These are phyloP conservation scores for Hymenoscyphus infarciens DNA, from an alignment of 2,329 filamentous ascomycete species.

Conservation along the genomic window DNA sequence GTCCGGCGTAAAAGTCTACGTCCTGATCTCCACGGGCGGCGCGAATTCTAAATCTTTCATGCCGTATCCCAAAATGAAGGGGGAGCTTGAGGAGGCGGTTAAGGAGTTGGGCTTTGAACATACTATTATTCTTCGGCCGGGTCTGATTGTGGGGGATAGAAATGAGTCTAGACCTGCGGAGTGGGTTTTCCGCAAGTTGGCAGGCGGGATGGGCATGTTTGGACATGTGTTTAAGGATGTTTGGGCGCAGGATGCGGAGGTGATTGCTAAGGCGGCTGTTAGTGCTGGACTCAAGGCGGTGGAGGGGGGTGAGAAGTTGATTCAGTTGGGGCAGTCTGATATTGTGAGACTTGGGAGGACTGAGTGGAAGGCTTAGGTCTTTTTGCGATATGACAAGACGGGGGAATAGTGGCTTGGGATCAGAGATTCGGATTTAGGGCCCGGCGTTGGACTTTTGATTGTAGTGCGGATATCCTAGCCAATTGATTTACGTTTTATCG, in stretches of 20 bases:
- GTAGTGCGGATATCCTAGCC: too few species aligned
- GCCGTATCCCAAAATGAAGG: conserved; percentile 71
- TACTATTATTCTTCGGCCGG: conserved; percentile 71
- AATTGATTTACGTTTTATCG: too few species aligned
- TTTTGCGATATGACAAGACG: too few species aligned
- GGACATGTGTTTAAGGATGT: conserved; percentile 53
- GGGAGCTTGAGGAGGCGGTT: conserved; percentile 77
- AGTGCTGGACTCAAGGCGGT: conserved; percentile 44
- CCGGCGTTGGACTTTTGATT: too few species aligned
- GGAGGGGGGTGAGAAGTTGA: conserved; percentile 43
- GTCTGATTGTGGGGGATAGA: conserved; percentile 69
- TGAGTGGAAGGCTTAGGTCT: conserved; percentile 34
- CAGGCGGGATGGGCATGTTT: conserved; percentile 53
- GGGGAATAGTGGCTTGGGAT: too few species aligned
- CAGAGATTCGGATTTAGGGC: too few species aligned
- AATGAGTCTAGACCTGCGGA: conserved; percentile 59
- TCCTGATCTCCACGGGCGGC: conserved; percentile 43
- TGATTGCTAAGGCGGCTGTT: conserved; percentile 54
- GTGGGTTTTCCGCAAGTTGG: conserved; percentile 51
- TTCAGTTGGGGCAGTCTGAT: conserved; percentile 45
- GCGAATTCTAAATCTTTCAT: conserved; percentile 51
- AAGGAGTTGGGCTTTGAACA: conserved; percentile 71
- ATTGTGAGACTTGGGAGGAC: conserved; percentile 49
- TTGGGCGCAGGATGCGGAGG: conserved; percentile 63
- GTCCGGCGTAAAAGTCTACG: conserved; percentile 63